phyloP scores from a whole-genome alignment of 192 early-diverging fungal species.

The Blastocladiella britannica region DNA sequence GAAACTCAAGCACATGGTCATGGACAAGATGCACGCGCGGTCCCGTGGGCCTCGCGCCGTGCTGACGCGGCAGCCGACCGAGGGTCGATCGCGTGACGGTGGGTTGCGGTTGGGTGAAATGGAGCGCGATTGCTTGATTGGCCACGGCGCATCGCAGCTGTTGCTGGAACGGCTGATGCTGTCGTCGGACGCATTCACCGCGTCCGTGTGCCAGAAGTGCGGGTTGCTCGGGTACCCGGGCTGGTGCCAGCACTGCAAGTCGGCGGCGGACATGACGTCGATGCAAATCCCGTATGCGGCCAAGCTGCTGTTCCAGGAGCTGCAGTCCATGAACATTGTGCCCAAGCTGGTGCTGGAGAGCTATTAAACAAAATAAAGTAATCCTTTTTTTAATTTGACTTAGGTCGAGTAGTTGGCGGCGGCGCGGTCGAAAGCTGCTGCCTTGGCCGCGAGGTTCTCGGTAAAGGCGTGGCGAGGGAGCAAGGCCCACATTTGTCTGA shows the following conservation, averaged over 20 bases:
- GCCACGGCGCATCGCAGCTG: conserved; percentile 83
- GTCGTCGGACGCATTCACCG: conserved; percentile 81
- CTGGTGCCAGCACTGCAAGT: conserved; percentile 85
- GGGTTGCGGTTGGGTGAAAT: conserved; percentile 94
- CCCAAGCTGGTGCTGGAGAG: conserved; percentile 48
- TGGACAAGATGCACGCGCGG: conserved; percentile 98
- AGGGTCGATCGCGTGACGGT: conserved; percentile 90
- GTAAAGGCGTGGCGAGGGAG: no score
- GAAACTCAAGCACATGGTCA: conserved; percentile 97
- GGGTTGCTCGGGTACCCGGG: conserved; percentile 73
- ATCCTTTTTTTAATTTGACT: no score
- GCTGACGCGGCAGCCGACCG: conserved; percentile 85
- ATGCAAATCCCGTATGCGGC: conserved; percentile 95
- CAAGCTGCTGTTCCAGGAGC: conserved; percentile 94
- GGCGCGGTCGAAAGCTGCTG: no score
- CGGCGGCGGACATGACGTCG: conserved; percentile 56
- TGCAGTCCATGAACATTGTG: conserved; percentile 88
- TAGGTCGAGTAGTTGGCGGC: no score
- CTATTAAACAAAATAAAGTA: conserved; percentile 10
- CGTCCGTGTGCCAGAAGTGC: conserved; percentile 73
- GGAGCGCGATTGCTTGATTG: conserved; percentile 96
- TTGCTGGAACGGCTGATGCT: conserved; percentile 83
- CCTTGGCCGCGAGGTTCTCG: no score
- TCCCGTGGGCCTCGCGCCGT: conserved; percentile 73
- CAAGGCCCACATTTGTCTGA: no score